Evolutionary conservation across 2,329 filamentous ascomycete genomes (phyloP).

Genomic region (Epichloe typhina): DNA sequence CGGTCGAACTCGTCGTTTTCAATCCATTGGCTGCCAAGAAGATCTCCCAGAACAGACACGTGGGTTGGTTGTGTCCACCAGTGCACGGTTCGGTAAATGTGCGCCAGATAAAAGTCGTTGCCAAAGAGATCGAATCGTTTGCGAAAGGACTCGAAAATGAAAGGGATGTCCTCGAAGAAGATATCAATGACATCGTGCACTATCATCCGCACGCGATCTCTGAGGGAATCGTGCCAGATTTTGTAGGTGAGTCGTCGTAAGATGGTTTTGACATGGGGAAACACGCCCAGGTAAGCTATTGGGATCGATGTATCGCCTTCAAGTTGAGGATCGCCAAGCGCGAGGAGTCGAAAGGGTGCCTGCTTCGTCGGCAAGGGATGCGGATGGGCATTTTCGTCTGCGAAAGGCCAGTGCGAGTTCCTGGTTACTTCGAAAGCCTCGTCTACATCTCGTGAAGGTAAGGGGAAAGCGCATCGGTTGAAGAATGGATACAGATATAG

Average conservation of each 20-base stretch:
- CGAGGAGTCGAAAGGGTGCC: conserved; percentile 76
- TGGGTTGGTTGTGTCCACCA: conserved; percentile 85
- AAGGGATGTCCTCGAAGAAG: conserved; percentile 53
- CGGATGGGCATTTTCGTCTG: conserved; percentile 10
- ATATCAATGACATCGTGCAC: conserved; percentile 49
- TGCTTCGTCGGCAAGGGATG: conserved; percentile 14
- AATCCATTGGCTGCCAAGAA: conserved; percentile 94
- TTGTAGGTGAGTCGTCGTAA: conserved; percentile 34
- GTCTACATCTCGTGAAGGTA: conserved; percentile 23
- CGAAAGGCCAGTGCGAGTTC: conserved; percentile 28
- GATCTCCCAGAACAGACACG: conserved; percentile 75
- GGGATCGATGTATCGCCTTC: conserved; percentile 83
- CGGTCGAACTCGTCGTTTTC: conserved; percentile 68
- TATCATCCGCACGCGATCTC: conserved; percentile 37
- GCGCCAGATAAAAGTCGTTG: conserved; percentile 88
- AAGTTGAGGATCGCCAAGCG: conserved; percentile 83
- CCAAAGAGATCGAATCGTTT: conserved; percentile 83
- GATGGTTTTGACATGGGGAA: conserved; percentile 39
- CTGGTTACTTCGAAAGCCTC: conserved; percentile 24
- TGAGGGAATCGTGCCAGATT: conserved; percentile 30
- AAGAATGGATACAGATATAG: conserved; percentile 82
- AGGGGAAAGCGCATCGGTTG: conserved; percentile 67
- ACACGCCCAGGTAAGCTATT: conserved; percentile 35
- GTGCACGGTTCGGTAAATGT: conserved; percentile 72
- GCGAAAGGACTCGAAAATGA: conserved; percentile 50